These are phyloP conservation scores for Staphylotrichum tortipilum DNA, from an alignment of 495 filamentous ascomycete species.

Conservation along the genomic window DNA sequence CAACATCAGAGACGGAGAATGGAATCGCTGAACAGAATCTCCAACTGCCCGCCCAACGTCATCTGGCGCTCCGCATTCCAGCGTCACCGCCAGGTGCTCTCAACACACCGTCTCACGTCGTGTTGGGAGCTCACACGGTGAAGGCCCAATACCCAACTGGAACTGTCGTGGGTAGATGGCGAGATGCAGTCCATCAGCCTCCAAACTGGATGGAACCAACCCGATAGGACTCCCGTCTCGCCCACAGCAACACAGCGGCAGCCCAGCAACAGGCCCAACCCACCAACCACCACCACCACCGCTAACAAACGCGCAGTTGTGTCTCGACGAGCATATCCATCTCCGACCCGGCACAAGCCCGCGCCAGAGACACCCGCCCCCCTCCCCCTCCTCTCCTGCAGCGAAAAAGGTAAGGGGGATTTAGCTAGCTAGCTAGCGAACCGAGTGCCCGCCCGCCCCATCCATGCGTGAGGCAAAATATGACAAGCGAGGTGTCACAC, in stretches of 20 bases:
- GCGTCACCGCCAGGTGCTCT: too few species aligned
- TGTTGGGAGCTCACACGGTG: background rate
- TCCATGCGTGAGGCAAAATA: background rate
- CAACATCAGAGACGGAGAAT: background rate
- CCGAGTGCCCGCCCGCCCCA: too few species aligned
- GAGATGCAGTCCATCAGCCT: background rate
- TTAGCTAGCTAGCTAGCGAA: too few species aligned
- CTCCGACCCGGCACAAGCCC: too few species aligned
- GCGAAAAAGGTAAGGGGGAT: too few species aligned
- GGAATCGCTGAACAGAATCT: background rate
- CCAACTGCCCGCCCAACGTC: background rate
- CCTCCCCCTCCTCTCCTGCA: too few species aligned
- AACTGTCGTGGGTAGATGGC: background rate
- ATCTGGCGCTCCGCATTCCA: background rate
- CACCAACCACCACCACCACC: too few species aligned
- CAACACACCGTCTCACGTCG: background rate
- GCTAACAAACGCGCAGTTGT: background rate
- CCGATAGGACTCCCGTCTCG: too few species aligned
- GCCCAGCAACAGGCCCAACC: background rate
- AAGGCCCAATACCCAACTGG: background rate
- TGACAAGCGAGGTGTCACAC: constrained; percentile 14
- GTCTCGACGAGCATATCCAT: background rate
- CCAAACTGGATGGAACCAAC: too few species aligned
- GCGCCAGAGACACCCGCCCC: too few species aligned
- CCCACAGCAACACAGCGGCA: background rate